Conservation (phyloP, 768 basidiomycete species). For the Serendipita indica region DNA sequence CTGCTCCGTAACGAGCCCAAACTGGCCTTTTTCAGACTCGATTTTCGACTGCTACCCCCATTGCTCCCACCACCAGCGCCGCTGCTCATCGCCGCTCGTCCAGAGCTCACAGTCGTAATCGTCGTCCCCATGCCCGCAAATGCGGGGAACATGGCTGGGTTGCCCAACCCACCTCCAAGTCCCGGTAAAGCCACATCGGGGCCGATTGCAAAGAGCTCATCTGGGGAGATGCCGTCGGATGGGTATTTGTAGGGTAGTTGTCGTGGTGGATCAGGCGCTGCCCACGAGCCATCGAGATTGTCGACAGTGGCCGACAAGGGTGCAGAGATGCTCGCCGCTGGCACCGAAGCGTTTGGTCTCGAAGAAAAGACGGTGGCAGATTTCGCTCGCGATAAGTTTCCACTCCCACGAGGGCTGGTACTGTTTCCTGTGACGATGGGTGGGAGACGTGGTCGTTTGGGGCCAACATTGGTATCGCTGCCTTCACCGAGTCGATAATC, state of each 20-base stretch:
- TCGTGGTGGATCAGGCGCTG: neutral
- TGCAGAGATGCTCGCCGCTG: neutral
- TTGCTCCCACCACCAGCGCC: no score
- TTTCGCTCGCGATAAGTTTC: neutral
- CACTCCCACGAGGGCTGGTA: neutral
- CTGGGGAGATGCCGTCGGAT: neutral
- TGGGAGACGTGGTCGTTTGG: neutral
- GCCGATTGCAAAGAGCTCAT: neutral
- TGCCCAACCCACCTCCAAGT: neutral
- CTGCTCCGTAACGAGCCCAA: neutral
- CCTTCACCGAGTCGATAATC: slow-evolving; percentile 2
- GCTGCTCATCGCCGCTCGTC: neutral
- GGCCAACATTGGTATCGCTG: neutral
- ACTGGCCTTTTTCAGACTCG: neutral
- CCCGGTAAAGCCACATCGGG: slow-evolving; percentile 4
- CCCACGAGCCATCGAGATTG: neutral
- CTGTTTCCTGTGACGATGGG: neutral
- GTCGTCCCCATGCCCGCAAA: neutral
- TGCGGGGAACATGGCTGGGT: slow-evolving; percentile 2
- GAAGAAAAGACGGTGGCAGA: slow-evolving; percentile 6
- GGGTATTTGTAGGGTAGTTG: neutral
- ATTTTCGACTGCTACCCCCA: neutral
- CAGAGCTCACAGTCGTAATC: neutral
- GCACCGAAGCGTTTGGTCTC: neutral
- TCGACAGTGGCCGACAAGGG: neutral